A percentile compares a stretch with the other conserved stretches of the same genome.
phyloP scores from a whole-genome alignment of 345 rosid species.

The Psidium friedrichsthalianum region DNA sequence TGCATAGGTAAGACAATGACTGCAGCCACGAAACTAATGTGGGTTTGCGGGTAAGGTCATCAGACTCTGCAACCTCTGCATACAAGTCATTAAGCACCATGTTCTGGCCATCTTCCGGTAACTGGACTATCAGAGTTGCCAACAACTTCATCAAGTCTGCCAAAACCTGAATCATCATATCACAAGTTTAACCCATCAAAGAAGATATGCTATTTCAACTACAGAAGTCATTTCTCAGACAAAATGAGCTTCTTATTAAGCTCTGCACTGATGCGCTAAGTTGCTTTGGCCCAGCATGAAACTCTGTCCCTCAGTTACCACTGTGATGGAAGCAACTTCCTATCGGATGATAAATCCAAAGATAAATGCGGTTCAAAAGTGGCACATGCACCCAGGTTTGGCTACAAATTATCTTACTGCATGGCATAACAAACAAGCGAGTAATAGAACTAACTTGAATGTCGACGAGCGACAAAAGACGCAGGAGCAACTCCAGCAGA shows the following conservation, averaged over 20 bases:
- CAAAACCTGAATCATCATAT: constrained; percentile 36
- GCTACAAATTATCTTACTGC: not conserved
- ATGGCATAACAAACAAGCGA: not conserved
- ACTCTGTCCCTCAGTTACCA: not conserved
- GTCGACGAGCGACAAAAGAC: constrained; percentile 73
- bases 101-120: constrained; percentile 73
- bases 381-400: not conserved
- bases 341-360: not conserved
- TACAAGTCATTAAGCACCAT: constrained; percentile 73
- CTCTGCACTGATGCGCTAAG: not conserved
- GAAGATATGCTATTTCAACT: not conserved
- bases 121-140: constrained; percentile 49
- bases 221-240: not conserved
- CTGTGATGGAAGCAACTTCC: not conserved
- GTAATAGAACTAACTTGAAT: constrained; percentile 48
- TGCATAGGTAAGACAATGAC: constrained; percentile 63
- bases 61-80: constrained; percentile 73
- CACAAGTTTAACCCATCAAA: not conserved
- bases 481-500: constrained; percentile 60
- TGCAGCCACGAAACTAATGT: constrained; percentile 86
- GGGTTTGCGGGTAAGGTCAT: constrained; percentile 87
- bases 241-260: not conserved
- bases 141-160: constrained; percentile 74
- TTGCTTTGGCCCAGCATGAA: not conserved
- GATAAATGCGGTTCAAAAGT: not conserved